Evolutionary conservation across 331 rosid genomes (phyloP).

Genomic region (Erythrophleum ivorense): DNA sequence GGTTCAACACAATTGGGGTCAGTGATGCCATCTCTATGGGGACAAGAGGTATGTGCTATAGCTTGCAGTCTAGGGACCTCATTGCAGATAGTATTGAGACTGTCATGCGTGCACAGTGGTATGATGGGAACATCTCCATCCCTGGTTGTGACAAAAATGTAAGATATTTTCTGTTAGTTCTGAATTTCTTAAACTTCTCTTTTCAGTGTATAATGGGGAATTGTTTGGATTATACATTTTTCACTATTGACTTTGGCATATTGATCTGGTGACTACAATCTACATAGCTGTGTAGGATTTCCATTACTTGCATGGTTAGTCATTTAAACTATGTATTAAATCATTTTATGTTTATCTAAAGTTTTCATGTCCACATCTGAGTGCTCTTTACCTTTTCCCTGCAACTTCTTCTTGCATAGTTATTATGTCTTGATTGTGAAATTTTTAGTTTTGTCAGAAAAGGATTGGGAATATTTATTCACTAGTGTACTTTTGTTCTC

Average conservation of each 20-base stretch:
- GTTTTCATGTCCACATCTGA: background rate
- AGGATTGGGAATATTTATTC: background rate
- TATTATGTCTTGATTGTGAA: background rate
- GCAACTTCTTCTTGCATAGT: background rate
- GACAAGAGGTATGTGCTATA: conserved; percentile 92
- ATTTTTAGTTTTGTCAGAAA: background rate
- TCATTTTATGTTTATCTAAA: background rate
- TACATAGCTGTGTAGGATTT: background rate
- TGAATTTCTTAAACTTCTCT: background rate
- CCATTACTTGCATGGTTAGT: background rate
- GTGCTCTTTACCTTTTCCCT: background rate
- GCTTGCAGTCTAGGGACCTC: conserved; percentile 92
- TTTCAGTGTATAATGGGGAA: background rate
- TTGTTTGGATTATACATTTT: background rate
- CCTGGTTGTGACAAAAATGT: conserved; percentile 98
- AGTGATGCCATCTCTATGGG: conserved; percentile 98
- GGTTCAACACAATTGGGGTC: conserved; percentile 93
- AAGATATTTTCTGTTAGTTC: conserved; percentile 1
- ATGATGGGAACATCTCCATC: conserved; percentile 89
- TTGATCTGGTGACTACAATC: background rate
- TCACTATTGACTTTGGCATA: background rate
- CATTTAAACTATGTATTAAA: background rate
- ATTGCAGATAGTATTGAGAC: conserved; percentile 98
- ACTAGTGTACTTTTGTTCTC: background rate
- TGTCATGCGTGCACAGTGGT: conserved; percentile 98